Percentiles rank a stretch among this genome's conserved stretches.
phyloP scores from a whole-genome alignment of 2,329 filamentous ascomycete genomes.

The Rhinocladiella mackenziei region DNA sequence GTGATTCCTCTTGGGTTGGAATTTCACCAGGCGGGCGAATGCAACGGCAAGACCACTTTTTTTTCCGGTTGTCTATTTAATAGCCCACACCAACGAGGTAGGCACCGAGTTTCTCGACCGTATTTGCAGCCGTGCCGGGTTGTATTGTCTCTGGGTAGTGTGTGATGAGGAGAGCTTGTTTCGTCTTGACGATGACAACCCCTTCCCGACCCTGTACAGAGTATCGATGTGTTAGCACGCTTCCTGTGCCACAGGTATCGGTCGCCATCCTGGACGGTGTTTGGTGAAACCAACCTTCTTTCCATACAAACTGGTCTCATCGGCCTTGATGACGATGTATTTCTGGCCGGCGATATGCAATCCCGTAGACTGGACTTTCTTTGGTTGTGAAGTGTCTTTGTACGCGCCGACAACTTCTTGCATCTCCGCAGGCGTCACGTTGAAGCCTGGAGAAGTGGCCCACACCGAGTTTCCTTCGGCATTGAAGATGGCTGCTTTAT shows the following conservation, averaged over 20 bases:
- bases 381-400: conserved; percentile 54
- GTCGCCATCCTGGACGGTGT: too few relatives aligned
- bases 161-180: conserved; percentile 79
- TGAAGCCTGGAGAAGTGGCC: conserved; percentile 68
- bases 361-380: conserved; percentile 67
- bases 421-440: conserved; percentile 59
- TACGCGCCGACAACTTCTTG: conserved; percentile 50
- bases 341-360: conserved; percentile 71
- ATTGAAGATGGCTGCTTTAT: conserved; percentile 82
- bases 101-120: conserved; percentile 78
- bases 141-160: conserved; percentile 74
- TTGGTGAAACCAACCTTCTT: conserved; percentile 69
- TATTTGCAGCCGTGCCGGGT: conserved; percentile 71
- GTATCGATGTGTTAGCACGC: conserved; percentile 2
- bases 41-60: background rate
- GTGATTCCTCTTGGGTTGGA: too few relatives aligned
- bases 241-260: too few relatives aligned
- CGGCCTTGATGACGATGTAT: conserved; percentile 71
- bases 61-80: conserved; percentile 42
- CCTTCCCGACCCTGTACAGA: conserved; percentile 67
- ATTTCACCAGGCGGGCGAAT: too few relatives aligned
- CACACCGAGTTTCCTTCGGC: conserved; percentile 74
- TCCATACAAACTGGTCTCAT: conserved; percentile 75
- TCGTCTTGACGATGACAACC: conserved; percentile 78
- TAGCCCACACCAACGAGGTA: conserved; percentile 78